A percentile compares a stretch with the other conserved stretches of the same genome.
Evolutionary conservation across 352 stramenopile genomes (phyloP).

Genomic region (Globisporangium perplexum): DNA sequence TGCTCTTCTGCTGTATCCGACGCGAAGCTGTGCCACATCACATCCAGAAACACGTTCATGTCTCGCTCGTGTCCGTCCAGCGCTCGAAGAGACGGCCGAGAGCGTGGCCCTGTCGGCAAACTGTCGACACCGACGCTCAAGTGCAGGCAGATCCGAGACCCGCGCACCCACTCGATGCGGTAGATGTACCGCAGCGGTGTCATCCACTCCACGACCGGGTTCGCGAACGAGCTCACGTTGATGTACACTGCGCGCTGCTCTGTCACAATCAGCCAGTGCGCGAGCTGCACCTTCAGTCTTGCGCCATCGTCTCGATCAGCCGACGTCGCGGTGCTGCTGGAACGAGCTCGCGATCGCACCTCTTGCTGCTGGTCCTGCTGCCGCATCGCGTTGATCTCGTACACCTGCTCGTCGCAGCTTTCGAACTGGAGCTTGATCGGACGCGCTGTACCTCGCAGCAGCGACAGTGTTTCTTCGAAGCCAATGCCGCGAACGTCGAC

Average conservation of each 20-base stretch:
- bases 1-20: slow-evolving; percentile 78
- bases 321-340: slow-evolving; percentile 2
- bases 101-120: slow-evolving; percentile 67
- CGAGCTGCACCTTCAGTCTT: slow-evolving; percentile 65
- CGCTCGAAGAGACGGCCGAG: slow-evolving; percentile 60
- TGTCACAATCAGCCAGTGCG: slow-evolving; percentile 86
- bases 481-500: slow-evolving; percentile 81
- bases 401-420: slow-evolving; percentile 64
- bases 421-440: slow-evolving; percentile 80
- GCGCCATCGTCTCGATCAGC: slow-evolving; percentile 25
- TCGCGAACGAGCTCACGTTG: slow-evolving; percentile 69
- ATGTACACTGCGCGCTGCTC: slow-evolving; percentile 84
- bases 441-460: slow-evolving; percentile 66
- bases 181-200: slow-evolving; percentile 86
- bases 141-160: slow-evolving; percentile 57
- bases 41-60: slow-evolving; percentile 84
- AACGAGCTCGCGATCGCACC: not conserved
- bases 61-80: slow-evolving; percentile 74
- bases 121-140: slow-evolving; percentile 84
- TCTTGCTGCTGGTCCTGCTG: slow-evolving; percentile 7
- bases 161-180: slow-evolving; percentile 68
- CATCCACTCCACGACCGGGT: slow-evolving; percentile 85
- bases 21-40: slow-evolving; percentile 87
- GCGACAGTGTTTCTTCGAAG: slow-evolving; percentile 77
- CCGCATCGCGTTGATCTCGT: slow-evolving; percentile 16